Conservation (phyloP, 140 eudicot genomes). For the Ambrosia hybrid region DNA sequence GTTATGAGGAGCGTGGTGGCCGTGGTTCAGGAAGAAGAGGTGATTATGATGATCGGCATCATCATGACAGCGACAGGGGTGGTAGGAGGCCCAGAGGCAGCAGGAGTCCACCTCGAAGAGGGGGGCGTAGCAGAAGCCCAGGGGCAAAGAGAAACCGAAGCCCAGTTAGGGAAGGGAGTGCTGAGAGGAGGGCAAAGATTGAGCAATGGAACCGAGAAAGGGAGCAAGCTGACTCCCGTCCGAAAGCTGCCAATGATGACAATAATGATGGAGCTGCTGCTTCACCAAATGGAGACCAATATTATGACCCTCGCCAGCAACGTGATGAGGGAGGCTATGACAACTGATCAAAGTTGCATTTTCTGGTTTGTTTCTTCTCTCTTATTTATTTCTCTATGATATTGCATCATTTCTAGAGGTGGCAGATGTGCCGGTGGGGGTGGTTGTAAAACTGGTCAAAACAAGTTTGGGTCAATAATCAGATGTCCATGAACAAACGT, state of each 20-base stretch:
- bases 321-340: conserved; percentile 42
- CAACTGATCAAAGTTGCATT: conserved; percentile 32
- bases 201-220: conserved; percentile 95
- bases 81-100: conserved; percentile 81
- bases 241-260: conserved; percentile 36
- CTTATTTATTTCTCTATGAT: not conserved
- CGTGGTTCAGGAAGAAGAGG: conserved; percentile 61
- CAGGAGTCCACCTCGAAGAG: conserved; percentile 75
- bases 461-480: conserved; percentile 5
- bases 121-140: conserved; percentile 89
- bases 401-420: no score
- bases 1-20: conserved; percentile 64
- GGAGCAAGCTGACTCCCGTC: conserved; percentile 59
- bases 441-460: not conserved
- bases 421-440: no score
- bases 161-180: conserved; percentile 85
- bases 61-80: conserved; percentile 46
- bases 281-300: conserved; percentile 41
- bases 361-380: conserved; percentile 48
- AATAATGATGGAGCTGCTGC: conserved; percentile 28
- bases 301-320: conserved; percentile 38
- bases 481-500: not conserved
- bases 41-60: conserved; percentile 43
- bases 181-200: conserved; percentile 92
- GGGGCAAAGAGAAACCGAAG: conserved; percentile 73